These are phyloP conservation scores for Chondrus crispus DNA, from an alignment of 23 red algal species.

Conservation along the genomic window DNA sequence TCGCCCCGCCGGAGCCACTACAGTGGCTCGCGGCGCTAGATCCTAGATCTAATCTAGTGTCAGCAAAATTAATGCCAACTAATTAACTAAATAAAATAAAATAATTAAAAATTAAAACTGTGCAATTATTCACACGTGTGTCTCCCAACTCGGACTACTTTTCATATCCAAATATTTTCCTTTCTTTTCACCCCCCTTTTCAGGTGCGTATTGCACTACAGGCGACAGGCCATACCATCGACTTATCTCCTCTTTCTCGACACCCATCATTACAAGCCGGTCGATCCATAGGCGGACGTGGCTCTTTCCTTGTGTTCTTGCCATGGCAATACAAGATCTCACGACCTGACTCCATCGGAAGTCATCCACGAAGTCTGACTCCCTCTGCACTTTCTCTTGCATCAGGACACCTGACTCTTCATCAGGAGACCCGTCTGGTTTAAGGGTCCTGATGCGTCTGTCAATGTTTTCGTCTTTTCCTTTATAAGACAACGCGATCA, in stretches of 20 bases:
- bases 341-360: constrained; percentile 25
- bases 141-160: too few species aligned
- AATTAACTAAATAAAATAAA: too few species aligned
- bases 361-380: neutral
- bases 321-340: neutral
- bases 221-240: neutral
- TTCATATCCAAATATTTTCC: too few species aligned
- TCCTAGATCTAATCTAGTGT: too few species aligned
- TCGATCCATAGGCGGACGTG: constrained; percentile 1
- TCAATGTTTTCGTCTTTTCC: neutral
- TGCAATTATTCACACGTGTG: too few species aligned
- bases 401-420: neutral
- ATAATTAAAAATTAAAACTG: too few species aligned
- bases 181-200: too few species aligned
- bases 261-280: constrained; percentile 2
- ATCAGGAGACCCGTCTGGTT: neutral
- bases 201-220: too few species aligned
- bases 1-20: too few species aligned
- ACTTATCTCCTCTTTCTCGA: neutral
- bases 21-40: too few species aligned
- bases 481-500: constrained; percentile 2
- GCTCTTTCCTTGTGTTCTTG: neutral
- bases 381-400: neutral
- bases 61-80: too few species aligned
- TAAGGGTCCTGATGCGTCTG: neutral